Evolutionary conservation across 352 stramenopile genomes (phyloP), one percentile per base, ranked within the genome.

Genomic region (Globisporangium heterothallicum): DNA sequence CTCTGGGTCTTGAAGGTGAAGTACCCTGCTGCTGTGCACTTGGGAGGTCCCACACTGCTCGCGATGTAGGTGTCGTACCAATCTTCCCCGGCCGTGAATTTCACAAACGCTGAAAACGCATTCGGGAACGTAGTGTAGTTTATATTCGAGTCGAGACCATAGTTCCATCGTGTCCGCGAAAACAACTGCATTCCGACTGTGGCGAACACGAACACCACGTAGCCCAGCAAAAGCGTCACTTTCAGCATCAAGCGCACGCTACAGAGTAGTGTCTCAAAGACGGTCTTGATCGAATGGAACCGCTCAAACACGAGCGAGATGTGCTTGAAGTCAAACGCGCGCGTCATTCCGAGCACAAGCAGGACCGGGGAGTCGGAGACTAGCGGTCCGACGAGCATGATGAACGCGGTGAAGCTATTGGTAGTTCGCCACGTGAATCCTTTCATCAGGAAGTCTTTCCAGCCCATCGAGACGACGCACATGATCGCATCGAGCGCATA

Each of bases 301-400:
- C 71, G 63, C 51, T 93, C 82, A 3, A 93, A 63, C 1, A 90
- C 79, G 10, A 91, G 49, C n/a, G 79, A 80, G 0, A 93, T 70
- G 52, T 93, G 79, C 22, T 88, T 87, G 55, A 91, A 92, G 53
- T 93, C 83, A 38, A 93, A 90, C 3, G 79, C 80, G 14, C 82
- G 58, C 4, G 78, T 86, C 66, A 90, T 86, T 0, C 81, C 79
- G 8, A 91, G 62, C n/a, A 93, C 72, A 1, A 93, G 61, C 0
- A 92, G 40, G 7, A 86, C 72, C 0, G 80, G 73, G 0, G 78
- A 90, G 44, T 76, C 32, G 0, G 76, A 82, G 10, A 93, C 26
- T 12, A 87, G 57, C 12, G 80, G 78, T 0, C 80, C 80, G 0
- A 86, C 72, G 6, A 91, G 59, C 80, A 91, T 91, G 21, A 88